Evolutionary conservation across 225 moss, liverwort and hornwort species (phyloP).

Genomic region (Neckera pumila): DNA sequence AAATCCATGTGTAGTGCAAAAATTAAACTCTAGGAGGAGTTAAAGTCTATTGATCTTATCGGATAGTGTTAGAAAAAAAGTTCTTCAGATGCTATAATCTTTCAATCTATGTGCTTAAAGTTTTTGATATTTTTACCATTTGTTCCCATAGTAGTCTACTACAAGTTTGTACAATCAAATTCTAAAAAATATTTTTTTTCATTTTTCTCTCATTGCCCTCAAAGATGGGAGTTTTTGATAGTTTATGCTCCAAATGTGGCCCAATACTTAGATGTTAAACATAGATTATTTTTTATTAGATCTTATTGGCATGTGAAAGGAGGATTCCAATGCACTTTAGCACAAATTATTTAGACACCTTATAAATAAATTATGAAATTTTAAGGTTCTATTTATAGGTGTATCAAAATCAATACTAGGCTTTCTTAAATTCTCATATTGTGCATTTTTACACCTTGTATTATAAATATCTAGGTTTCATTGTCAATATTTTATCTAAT

Average conservation of each 20-base stretch:
- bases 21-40: background rate
- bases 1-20: background rate
- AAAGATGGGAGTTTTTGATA: background rate
- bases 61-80: accelerated
- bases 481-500: no score
- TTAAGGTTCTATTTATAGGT: background rate
- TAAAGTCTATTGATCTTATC: accelerated
- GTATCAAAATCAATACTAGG: background rate
- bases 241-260: background rate
- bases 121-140: background rate
- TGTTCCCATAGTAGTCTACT: background rate
- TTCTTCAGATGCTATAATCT: background rate
- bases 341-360: background rate
- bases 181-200: no score
- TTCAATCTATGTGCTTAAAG: background rate
- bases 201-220: background rate
- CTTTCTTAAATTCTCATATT: background rate
- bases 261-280: background rate
- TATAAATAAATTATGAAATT: background rate
- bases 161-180: background rate
- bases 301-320: background rate
- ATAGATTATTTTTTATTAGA: background rate
- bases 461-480: no score
- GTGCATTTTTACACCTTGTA: no score
- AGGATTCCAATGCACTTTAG: background rate